These are phyloP conservation scores for Bauhinia variegata DNA, from an alignment of 306 rosid species.

Conservation along the genomic window DNA sequence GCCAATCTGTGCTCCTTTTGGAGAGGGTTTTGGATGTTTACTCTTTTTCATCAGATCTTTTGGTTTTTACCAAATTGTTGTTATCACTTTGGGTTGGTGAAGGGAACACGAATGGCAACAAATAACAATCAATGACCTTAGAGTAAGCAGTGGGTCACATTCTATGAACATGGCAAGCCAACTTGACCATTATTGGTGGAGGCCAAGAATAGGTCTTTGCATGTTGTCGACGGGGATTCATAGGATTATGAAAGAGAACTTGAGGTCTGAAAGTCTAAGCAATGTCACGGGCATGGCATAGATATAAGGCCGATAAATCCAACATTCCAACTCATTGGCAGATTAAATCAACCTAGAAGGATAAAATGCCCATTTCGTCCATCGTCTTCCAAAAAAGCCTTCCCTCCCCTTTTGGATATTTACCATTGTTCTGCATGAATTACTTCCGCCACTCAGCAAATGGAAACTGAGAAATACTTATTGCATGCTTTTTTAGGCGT, in stretches of 20 bases:
- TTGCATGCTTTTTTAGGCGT: too few relatives aligned
- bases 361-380: background rate
- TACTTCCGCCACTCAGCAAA: too few relatives aligned
- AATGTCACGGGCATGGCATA: too few relatives aligned
- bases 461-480: too few relatives aligned
- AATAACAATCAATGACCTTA: background rate
- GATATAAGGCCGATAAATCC: background rate
- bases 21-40: background rate
- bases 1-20: background rate
- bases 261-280: too few relatives aligned
- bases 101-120: background rate
- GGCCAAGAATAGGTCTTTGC: background rate
- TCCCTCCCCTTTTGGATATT: too few relatives aligned
- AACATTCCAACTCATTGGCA: background rate
- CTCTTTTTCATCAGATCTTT: background rate
- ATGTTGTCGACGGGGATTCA: too few relatives aligned
- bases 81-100: background rate
- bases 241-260: too few relatives aligned
- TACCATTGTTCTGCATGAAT: too few relatives aligned
- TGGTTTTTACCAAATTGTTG: background rate
- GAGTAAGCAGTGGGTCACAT: background rate
- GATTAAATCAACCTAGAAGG: background rate
- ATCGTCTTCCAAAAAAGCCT: background rate
- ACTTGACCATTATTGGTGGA: slow-evolving; percentile 13
- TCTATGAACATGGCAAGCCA: slow-evolving; percentile 14